Evolutionary conservation across 805 yeast species (phyloP), one percentile per base, ranked within the genome.

Genomic region (Saccharomyces eubayanus): DNA sequence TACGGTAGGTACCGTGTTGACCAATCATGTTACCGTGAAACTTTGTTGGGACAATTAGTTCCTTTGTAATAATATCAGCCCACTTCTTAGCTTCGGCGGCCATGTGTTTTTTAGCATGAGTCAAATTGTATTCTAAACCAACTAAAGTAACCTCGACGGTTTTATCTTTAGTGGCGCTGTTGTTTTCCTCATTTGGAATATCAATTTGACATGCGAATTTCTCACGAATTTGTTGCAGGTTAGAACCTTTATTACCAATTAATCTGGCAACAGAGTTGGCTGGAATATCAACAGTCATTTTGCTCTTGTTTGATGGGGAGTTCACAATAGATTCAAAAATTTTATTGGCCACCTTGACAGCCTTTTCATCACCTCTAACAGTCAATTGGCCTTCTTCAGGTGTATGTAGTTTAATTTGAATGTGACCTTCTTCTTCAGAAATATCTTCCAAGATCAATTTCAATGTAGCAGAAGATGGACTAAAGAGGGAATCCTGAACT

Each of bases 241-340:
- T 82, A 46, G 88, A 73, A 53, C 99, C 99, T 56, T 82, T 87
- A 67, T 85, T 87, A 60, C 99, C 99, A 69, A 94, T 89, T 52
- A 95, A 76, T 71, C 94, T 83, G 29, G 94, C 79, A 55, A 92
- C 74, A 49, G 82, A 80, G 51, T 76, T 72, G 2, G 82, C 70
- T 57, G 97, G 95, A 66, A 89, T 83, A 30, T 74, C 76, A 51
- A 85, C 66, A 43, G 72, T 70, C 20, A 79, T 72, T 16, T 78
- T 66, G 54, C 59, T 53, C 20, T 67, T 64, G 40, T 53, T 60
- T 24, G 65, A 59, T 16, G 68, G 65, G 8, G 63, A 51, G 20
- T 56, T 61, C 8, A 62, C 65, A 62, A 70, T 76, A 4, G 59
- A 51, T 9, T 59, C 58, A 10, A 70, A 51, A 10, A 67, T 83